Conservation (phyloP, 2,329 filamentous ascomycete species). For the Beauveria sp. region DNA sequence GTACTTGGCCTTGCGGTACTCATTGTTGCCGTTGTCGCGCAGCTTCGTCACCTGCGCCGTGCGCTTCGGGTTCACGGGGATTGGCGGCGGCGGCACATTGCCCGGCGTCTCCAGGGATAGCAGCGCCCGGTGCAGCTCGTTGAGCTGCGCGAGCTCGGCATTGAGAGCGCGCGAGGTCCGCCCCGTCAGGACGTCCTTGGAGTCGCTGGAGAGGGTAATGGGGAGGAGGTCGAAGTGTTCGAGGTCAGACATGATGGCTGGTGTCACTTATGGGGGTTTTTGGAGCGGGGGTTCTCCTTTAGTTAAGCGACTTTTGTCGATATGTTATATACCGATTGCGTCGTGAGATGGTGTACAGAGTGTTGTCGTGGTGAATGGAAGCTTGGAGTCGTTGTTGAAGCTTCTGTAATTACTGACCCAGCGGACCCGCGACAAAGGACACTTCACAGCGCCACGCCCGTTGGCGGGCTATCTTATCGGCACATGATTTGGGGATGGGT, state of each 20-base stretch:
- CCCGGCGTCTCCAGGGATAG: slow-evolving; percentile 48
- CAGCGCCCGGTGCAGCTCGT: slow-evolving; percentile 10
- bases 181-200: slow-evolving; percentile 60
- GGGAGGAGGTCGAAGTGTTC: slow-evolving; percentile 78
- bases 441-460: neutral
- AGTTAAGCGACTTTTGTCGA: neutral
- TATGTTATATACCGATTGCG: neutral
- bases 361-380: neutral
- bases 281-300: neutral
- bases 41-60: slow-evolving; percentile 82
- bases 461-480: slow-evolving; percentile 6
- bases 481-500: slow-evolving; percentile 10
- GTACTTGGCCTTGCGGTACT: slow-evolving; percentile 71
- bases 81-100: slow-evolving; percentile 70
- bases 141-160: slow-evolving; percentile 47
- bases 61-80: slow-evolving; percentile 90
- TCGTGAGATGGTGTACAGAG: neutral
- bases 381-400: neutral
- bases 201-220: slow-evolving; percentile 69
- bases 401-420: neutral
- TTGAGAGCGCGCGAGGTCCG: slow-evolving; percentile 43
- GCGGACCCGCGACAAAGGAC: slow-evolving; percentile 7
- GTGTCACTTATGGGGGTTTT: neutral
- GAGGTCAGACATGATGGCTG: slow-evolving; percentile 45
- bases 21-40: slow-evolving; percentile 75